Evolutionary conservation across 2,329 filamentous ascomycete genomes (phyloP), one percentile per base, ranked within the genome.

Genomic region (Scolecobasidium constrictum): DNA sequence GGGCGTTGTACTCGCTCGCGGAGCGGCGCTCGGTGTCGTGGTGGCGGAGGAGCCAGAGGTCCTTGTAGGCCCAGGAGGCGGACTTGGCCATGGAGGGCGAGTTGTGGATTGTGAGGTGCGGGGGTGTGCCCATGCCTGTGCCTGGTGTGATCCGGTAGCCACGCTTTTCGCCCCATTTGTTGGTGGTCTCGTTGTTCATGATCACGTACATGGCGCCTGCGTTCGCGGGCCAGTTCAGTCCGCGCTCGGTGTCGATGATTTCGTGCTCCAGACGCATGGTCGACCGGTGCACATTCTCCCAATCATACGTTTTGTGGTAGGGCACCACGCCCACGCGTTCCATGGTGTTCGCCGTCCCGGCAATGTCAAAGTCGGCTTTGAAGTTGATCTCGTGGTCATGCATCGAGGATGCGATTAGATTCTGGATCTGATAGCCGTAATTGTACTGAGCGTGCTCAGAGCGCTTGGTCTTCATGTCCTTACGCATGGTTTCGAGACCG

Each of bases 81-180:
- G 69, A 61, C 26, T 69, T 66, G 9, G 54, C 59, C 1, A 71
- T 53, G 58, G 56, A 5, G 70, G 49, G 46, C 67, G 62, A 41
- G 55, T 52, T 28, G 57, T 45, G 54, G 56, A 34, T 52, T 49
- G 12, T 54, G 54, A 49, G 56, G 65, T 5, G 61, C 59, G 23
- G 60, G 65, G 41, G 58, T 51, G 5, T 55, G 38, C 5, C 56
- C 56, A 64, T 53, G 48, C 59, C 61, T 28, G 49, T 49, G 12
- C 43, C 43, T 17, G 67, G 66, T n/a, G 63, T 49, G 35, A 73
- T 59, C 20, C 66, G 61, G 51, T 71, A 76, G 5, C 70, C 72
- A 4, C 65, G 63, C 23, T 61, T 59, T 53, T 73, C 68, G 45
- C 71, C 71, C 45, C 63, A 68, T 4, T 55, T 49, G 52, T 75